phyloP scores from a whole-genome alignment of 2,329 filamentous ascomycete species.

The Aspergillus sp. region DNA sequence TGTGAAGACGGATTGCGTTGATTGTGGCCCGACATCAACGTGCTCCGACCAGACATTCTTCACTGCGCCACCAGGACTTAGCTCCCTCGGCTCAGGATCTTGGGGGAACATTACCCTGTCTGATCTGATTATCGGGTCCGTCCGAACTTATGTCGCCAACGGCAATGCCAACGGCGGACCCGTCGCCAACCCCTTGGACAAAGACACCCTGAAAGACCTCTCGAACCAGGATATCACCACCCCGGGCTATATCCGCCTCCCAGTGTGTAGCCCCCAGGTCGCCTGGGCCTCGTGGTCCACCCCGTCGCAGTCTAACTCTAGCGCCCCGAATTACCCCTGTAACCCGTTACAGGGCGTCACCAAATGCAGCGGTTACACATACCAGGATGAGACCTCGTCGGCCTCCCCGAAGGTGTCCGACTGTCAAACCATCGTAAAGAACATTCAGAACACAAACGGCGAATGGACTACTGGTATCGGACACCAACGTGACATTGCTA shows the following conservation, averaged over 20 bases:
- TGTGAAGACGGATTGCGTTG: neutral
- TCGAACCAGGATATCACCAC: neutral
- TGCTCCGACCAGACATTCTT: neutral
- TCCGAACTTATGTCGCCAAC: neutral
- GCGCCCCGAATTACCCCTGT: neutral
- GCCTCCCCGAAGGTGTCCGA: neutral
- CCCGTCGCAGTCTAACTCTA: constrained; percentile 1
- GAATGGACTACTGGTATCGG: neutral
- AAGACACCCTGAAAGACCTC: neutral
- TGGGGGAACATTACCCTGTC: neutral
- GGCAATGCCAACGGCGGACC: constrained; percentile 1
- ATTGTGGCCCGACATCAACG: neutral
- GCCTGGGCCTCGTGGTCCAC: constrained; percentile 2
- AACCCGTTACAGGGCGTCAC: constrained; percentile 2
- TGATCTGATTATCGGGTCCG: neutral
- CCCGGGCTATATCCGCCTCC: neutral
- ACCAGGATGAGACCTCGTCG: neutral
- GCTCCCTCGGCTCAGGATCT: neutral
- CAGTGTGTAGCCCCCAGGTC: neutral
- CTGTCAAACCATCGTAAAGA: neutral
- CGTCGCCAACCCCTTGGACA: neutral
- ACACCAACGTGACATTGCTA: neutral
- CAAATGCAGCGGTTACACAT: constrained; percentile 1
- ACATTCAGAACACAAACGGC: neutral
- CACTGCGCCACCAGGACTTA: neutral